These are phyloP conservation scores for Asterophora lycoperdoides DNA, from an alignment of 768 basidiomycete genomes.

Conservation along the genomic window DNA sequence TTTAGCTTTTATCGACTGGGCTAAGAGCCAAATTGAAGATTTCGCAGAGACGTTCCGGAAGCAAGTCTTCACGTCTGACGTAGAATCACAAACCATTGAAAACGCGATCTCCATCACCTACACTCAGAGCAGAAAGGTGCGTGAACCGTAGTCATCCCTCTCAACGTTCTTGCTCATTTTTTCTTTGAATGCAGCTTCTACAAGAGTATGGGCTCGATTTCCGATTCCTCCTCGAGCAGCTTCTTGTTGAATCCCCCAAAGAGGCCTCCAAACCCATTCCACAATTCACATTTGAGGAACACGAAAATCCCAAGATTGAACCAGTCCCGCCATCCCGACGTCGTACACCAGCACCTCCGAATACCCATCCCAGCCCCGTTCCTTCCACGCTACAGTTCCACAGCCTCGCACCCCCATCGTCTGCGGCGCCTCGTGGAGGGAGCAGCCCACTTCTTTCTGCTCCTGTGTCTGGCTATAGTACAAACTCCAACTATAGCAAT, in stretches of 20 bases:
- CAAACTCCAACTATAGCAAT: constrained; percentile 9
- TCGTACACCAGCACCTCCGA: constrained; percentile 10
- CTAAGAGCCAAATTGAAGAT: constrained; percentile 75
- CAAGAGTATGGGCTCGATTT: constrained; percentile 95
- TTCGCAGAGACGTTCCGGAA: constrained; percentile 84
- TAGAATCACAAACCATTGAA: constrained; percentile 63
- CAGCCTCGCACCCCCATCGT: constrained; percentile 13
- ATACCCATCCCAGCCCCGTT: background rate
- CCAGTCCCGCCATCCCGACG: constrained; percentile 19
- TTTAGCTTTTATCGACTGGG: constrained; percentile 94
- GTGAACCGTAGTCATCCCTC: constrained; percentile 11
- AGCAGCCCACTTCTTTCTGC: constrained; percentile 16
- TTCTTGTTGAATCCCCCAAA: constrained; percentile 52
- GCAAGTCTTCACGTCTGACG: constrained; percentile 86
- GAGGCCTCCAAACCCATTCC: constrained; percentile 24
- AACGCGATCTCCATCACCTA: constrained; percentile 78
- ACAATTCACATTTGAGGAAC: constrained; percentile 28
- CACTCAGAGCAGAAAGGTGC: constrained; percentile 79
- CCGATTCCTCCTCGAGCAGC: constrained; percentile 80
- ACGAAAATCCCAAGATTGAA: constrained; percentile 24
- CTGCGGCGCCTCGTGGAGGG: constrained; percentile 13
- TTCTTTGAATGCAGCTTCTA: constrained; percentile 49
- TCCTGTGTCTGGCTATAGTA: constrained; percentile 14
- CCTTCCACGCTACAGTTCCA: constrained; percentile 10
- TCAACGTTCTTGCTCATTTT: too few species aligned